Evolutionary conservation across 805 yeast species (phyloP).

Genomic region (Clavispora carvajalis): DNA sequence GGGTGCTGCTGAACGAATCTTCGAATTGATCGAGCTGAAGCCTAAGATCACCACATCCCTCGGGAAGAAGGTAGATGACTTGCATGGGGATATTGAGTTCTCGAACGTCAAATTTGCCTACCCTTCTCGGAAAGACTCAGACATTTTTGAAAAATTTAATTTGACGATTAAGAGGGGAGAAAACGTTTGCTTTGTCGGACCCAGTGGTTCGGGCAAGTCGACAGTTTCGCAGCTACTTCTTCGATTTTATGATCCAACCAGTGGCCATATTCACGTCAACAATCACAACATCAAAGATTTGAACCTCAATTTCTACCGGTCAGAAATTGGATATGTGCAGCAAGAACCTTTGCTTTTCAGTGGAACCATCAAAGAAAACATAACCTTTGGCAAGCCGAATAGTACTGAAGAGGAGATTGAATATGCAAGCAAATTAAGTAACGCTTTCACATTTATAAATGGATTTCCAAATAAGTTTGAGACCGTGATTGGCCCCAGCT

Average conservation of each 20-base stretch:
- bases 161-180: slow-evolving; percentile 71
- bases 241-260: slow-evolving; percentile 74
- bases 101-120: slow-evolving; percentile 63
- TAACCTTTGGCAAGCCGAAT: slow-evolving; percentile 63
- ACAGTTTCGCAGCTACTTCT: slow-evolving; percentile 75
- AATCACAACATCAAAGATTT: slow-evolving; percentile 56
- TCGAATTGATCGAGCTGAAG: slow-evolving; percentile 75
- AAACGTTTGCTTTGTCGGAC: slow-evolving; percentile 91
- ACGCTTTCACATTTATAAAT: slow-evolving; percentile 62
- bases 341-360: slow-evolving; percentile 90
- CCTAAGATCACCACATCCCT: slow-evolving; percentile 64
- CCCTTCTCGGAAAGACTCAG: slow-evolving; percentile 75
- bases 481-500: slow-evolving; percentile 74
- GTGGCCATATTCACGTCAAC: slow-evolving; percentile 63
- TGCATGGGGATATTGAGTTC: slow-evolving; percentile 58
- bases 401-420: slow-evolving; percentile 56
- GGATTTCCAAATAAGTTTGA: slow-evolving; percentile 79
- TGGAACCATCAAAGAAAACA: slow-evolving; percentile 80
- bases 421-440: slow-evolving; percentile 63
- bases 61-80: slow-evolving; percentile 45
- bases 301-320: slow-evolving; percentile 68
- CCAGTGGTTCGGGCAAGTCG: slow-evolving; percentile 95
- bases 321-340: slow-evolving; percentile 80
- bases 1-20: slow-evolving; percentile 89
- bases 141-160: slow-evolving; percentile 57